phyloP scores from a whole-genome alignment of 2,329 filamentous ascomycete species.

The Sphaerostilbella broomeana region DNA sequence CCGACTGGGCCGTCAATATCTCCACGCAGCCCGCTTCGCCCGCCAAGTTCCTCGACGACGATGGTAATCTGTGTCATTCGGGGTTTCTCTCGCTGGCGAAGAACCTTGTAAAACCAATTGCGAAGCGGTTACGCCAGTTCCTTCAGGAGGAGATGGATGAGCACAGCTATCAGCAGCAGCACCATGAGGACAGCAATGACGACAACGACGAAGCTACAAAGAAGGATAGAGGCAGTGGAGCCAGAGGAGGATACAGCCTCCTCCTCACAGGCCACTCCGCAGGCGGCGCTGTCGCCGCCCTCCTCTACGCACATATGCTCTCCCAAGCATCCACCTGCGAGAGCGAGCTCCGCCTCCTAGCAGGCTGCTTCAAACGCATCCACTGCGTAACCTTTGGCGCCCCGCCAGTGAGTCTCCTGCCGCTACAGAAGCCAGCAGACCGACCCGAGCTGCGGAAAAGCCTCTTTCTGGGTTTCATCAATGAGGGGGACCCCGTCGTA shows the following conservation, averaged over 20 bases:
- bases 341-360: constrained; percentile 64
- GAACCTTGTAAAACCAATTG: constrained; percentile 68
- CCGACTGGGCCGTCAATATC: constrained; percentile 83
- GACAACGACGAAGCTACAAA: too few relatives aligned
- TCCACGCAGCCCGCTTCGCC: constrained; percentile 62
- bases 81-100: constrained; percentile 72
- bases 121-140: constrained; percentile 60
- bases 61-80: constrained; percentile 69
- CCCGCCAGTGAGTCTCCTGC: constrained; percentile 67
- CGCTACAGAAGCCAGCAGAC: constrained; percentile 56
- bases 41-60: constrained; percentile 66
- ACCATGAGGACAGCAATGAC: too few relatives aligned
- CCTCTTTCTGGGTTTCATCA: constrained; percentile 72
- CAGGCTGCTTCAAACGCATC: constrained; percentile 66
- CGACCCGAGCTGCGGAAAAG: constrained; percentile 50
- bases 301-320: constrained; percentile 80
- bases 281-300: constrained; percentile 72
- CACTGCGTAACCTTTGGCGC: constrained; percentile 85
- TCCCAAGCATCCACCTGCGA: constrained; percentile 41
- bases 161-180: too few relatives aligned
- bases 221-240: too few relatives aligned
- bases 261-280: constrained; percentile 83
- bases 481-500: constrained; percentile 77
- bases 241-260: constrained; percentile 64
- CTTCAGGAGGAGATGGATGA: constrained; percentile 72